Evolutionary conservation across 345 rosid species (phyloP).

Genomic region (Hibiscus trionum): DNA sequence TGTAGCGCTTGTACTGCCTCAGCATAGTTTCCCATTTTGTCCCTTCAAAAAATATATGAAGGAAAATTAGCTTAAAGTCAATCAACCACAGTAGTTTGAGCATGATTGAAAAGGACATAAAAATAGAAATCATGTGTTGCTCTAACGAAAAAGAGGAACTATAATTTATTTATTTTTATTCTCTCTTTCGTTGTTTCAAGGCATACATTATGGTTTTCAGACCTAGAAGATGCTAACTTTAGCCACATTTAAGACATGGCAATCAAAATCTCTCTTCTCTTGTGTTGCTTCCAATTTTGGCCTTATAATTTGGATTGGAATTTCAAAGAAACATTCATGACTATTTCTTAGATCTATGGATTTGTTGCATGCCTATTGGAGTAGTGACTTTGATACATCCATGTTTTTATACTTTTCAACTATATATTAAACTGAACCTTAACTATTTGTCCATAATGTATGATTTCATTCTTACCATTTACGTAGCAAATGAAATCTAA

Average conservation of each 20-base stretch:
- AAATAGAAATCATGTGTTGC: neutral
- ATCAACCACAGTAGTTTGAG: neutral
- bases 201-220: conserved; percentile 3
- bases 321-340: too few relatives aligned
- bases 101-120: neutral
- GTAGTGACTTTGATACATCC: too few relatives aligned
- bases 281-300: conserved; percentile 2
- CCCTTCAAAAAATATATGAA: conserved; percentile 20
- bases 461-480: too few relatives aligned
- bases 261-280: neutral
- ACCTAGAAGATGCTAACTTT: neutral
- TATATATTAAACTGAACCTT: too few relatives aligned
- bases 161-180: neutral
- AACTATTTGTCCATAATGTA: too few relatives aligned
- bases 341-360: too few relatives aligned
- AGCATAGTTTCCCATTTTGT: conserved; percentile 46
- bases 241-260: neutral
- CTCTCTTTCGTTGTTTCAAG: conserved; percentile 3
- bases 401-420: too few relatives aligned
- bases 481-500: too few relatives aligned
- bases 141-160: neutral
- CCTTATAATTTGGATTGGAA: neutral
- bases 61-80: neutral
- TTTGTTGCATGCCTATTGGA: too few relatives aligned
- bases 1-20: conserved; percentile 38